A percentile compares a stretch with the other conserved stretches of the same genome.
phyloP scores from a whole-genome alignment of 208 protist species.

The Wallacemonas sp. region DNA sequence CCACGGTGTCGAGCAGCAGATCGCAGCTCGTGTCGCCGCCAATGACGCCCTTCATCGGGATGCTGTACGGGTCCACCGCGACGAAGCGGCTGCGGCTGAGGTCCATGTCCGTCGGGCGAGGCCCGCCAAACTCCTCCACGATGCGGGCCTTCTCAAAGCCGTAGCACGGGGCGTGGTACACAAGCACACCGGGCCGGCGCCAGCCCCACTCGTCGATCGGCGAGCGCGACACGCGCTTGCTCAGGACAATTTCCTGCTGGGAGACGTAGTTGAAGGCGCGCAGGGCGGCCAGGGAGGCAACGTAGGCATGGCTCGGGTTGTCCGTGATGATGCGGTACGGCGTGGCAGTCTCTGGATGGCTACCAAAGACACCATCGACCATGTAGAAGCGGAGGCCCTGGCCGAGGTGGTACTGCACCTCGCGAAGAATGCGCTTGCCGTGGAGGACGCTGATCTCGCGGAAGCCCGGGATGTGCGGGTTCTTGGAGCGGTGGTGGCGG shows the following conservation, averaged over 20 bases:
- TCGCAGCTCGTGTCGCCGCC: slow-evolving; percentile 82
- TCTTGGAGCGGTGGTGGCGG: slow-evolving; percentile 78
- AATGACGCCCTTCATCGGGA: slow-evolving; percentile 88
- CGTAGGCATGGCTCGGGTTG: slow-evolving; percentile 89
- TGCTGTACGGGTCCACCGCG: slow-evolving; percentile 88
- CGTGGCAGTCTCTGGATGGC: slow-evolving; percentile 64
- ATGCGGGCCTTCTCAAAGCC: slow-evolving; percentile 86
- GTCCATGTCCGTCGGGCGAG: slow-evolving; percentile 81
- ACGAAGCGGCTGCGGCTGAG: slow-evolving; percentile 73
- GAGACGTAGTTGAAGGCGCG: slow-evolving; percentile 87
- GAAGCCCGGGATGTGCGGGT: slow-evolving; percentile 60
- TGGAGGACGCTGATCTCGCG: slow-evolving; percentile 65
- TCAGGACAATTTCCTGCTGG: slow-evolving; percentile 84
- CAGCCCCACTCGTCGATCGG: slow-evolving; percentile 91
- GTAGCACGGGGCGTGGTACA: slow-evolving; percentile 88
- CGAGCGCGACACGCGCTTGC: slow-evolving; percentile 80
- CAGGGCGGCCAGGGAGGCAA: slow-evolving; percentile 75
- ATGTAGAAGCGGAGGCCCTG: slow-evolving; percentile 90
- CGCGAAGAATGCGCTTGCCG: slow-evolving; percentile 85
- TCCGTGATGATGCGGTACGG: slow-evolving; percentile 91
- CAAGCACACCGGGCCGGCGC: slow-evolving; percentile 76
- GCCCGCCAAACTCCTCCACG: slow-evolving; percentile 92
- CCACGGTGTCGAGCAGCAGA: slow-evolving; percentile 70
- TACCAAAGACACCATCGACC: slow-evolving; percentile 87
- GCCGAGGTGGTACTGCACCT: slow-evolving; percentile 90